Evolutionary conservation across 768 basidiomycete species (phyloP), one percentile per base, ranked within the genome.

Genomic region (Coprinopsis strossmayeri): DNA sequence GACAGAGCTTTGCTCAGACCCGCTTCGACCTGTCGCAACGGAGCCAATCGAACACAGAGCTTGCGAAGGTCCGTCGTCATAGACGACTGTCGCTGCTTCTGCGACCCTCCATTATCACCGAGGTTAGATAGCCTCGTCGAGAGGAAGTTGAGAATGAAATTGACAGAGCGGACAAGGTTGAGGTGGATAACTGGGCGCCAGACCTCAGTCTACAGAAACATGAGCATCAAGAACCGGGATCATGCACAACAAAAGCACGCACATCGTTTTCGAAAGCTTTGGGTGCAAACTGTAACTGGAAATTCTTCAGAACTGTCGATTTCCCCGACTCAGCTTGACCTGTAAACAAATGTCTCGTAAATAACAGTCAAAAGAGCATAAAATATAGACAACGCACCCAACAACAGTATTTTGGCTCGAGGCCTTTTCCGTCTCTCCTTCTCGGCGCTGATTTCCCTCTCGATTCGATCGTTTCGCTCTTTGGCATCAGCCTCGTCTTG

Each of bases 281-380:
- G 0, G 82, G 82, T 5, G 79, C 71, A 52, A 79, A 81, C 38
- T 74, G 69, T 25, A 83, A 68, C 56, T 83, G 79, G 53, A 83
- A 80, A 58, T 81, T 81, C 66, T 83, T 83, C 37, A 84, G 62
- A 24, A 81, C 70, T 0, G 82, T 83, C 0, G 80, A 81, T 59
- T 84, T 84, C 25, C 82, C 82, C 4, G 80, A 79, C 64, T 83
- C 81, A 26, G 81, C 77, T 61, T 82, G 82, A 41, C 82, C 81
- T 82, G 17, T 38, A 30, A 39, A 39, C 28, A 3, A 32, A 21
- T 24, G 25, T 10, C 42, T 50, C 3, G 18, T 17, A 35, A 17
- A 38, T n/a, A 30, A 30, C 15, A 34, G 40, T 5, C 24, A 11
- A 21, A 42, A 28, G 7, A 5, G 7, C 30, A 21, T 4, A 11